phyloP scores from a whole-genome alignment of 116 monocot species.

The Phalaenopsis hybrid region DNA sequence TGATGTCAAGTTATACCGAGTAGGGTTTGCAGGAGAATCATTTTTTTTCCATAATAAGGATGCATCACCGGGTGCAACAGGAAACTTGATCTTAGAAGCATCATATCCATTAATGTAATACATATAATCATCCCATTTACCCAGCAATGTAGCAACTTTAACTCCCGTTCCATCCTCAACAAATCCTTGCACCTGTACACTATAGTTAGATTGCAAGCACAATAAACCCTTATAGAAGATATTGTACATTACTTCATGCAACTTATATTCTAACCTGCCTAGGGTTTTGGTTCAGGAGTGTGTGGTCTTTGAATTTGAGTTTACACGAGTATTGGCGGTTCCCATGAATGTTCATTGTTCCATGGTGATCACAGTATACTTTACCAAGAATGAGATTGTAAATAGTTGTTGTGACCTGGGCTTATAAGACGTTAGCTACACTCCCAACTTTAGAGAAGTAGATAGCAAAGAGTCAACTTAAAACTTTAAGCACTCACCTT shows the following conservation, averaged over 20 bases:
- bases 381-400: constrained; percentile 92
- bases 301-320: constrained; percentile 86
- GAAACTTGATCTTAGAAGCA: constrained; percentile 27
- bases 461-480: not conserved
- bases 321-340: constrained; percentile 69
- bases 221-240: not conserved
- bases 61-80: constrained; percentile 15
- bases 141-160: constrained; percentile 57
- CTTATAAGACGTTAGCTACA: not conserved
- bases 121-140: constrained; percentile 90
- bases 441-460: not conserved
- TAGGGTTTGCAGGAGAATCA: constrained; percentile 49
- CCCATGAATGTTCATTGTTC: constrained; percentile 72
- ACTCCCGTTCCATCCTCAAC: constrained; percentile 60
- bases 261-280: constrained; percentile 43
- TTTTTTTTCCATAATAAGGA: constrained; percentile 73
- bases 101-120: constrained; percentile 33
- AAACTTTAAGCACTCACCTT: constrained; percentile 39
- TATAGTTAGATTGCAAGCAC: not conserved
- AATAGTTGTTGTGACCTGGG: constrained; percentile 84
- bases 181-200: constrained; percentile 69
- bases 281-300: constrained; percentile 79
- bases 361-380: constrained; percentile 89
- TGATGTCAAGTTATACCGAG: constrained; percentile 81
- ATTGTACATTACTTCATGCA: not conserved